These are phyloP conservation scores for Colletotrichum incanum DNA, from an alignment of 2,329 filamentous ascomycete species.

Conservation along the genomic window DNA sequence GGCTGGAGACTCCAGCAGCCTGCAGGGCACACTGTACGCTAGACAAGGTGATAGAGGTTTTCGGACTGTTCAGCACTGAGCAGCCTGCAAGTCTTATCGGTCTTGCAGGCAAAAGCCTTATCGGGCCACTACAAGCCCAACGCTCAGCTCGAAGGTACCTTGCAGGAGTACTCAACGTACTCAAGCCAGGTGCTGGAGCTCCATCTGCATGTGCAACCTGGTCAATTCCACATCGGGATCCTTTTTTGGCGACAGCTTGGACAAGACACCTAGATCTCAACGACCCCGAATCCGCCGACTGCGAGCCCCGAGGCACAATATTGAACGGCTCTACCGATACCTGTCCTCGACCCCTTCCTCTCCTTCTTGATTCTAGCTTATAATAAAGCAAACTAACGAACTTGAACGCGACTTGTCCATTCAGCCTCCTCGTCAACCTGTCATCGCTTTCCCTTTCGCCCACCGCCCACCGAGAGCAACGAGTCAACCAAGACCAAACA, in stretches of 20 bases:
- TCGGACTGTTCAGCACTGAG: neutral
- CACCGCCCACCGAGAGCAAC: conserved; percentile 3
- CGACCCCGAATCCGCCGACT: conserved; percentile 10
- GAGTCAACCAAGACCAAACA: neutral
- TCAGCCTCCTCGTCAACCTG: neutral
- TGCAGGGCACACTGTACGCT: neutral
- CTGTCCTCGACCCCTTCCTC: neutral
- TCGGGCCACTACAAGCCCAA: neutral
- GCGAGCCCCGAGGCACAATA: conserved; percentile 11
- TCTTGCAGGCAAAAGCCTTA: neutral
- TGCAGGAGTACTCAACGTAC: conserved; percentile 1
- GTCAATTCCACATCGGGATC: conserved; percentile 35
- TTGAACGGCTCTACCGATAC: conserved; percentile 19
- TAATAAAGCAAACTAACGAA: neutral
- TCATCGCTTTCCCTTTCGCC: neutral
- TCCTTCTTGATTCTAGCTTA: neutral
- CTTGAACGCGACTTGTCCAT: neutral
- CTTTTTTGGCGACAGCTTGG: conserved; percentile 33
- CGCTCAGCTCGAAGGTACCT: neutral
- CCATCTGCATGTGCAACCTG: conserved; percentile 40
- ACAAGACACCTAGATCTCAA: conserved; percentile 36
- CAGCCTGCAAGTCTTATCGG: neutral
- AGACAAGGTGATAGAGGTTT: neutral
- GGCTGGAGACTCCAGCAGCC: neutral
- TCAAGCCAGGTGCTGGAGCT: conserved; percentile 11